Conservation (phyloP, 73 alveolate genomes). For the Stentor roeselii region DNA sequence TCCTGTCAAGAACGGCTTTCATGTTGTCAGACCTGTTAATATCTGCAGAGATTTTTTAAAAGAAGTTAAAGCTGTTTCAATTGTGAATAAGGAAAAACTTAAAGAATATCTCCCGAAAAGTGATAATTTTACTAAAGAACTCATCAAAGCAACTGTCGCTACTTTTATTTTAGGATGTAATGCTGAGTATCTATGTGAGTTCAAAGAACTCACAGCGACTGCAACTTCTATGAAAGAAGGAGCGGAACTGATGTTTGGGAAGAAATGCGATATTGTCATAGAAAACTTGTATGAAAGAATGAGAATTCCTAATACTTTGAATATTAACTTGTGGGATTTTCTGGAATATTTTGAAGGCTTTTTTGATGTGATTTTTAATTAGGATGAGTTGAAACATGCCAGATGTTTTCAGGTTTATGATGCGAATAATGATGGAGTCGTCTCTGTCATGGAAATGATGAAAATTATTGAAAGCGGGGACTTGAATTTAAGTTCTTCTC, state of each 20-base stretch:
- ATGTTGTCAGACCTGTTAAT: background rate
- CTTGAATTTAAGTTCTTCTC: too few relatives aligned
- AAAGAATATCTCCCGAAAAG: background rate
- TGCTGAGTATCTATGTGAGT: slow-evolving; percentile 2
- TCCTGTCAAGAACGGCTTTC: background rate
- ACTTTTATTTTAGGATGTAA: background rate
- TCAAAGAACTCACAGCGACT: background rate
- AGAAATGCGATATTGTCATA: background rate
- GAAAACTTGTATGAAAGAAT: background rate
- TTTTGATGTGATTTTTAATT: slow-evolving; percentile 1
- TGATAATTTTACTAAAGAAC: background rate
- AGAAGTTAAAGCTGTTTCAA: background rate
- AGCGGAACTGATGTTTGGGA: background rate
- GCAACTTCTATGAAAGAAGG: slow-evolving; percentile 10
- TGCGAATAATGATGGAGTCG: slow-evolving; percentile 10
- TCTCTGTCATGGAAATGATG: background rate
- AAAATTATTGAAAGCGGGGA: background rate
- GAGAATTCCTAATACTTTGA: background rate
- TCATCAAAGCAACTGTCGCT: background rate
- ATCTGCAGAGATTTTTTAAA: background rate
- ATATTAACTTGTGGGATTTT: slow-evolving; percentile 5
- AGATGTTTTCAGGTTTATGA: background rate
- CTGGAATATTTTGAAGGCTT: slow-evolving; percentile 10
- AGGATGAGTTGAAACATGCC: background rate
- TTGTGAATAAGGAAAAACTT: background rate